phyloP scores from a whole-genome alignment of 257 asterid genomes.

The Gardenia jasminoides region DNA sequence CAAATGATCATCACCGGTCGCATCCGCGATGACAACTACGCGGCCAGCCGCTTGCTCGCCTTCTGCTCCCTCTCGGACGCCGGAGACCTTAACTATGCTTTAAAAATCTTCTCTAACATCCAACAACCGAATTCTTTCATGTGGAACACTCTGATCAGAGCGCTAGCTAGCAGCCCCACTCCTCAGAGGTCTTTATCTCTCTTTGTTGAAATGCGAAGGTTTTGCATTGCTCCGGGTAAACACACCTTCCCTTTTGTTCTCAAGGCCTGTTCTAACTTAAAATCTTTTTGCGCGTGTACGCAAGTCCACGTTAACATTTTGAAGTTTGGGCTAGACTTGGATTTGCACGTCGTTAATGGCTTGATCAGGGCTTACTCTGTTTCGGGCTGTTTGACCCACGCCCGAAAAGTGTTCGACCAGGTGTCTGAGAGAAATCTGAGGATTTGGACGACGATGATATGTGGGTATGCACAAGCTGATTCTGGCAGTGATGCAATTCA shows the following conservation, averaged over 20 bases:
- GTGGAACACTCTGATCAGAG: conserved; percentile 93
- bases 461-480: conserved; percentile 76
- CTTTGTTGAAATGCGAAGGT: conserved; percentile 54
- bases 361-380: conserved; percentile 63
- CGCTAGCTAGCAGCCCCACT: conserved; percentile 39
- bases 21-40: conserved; percentile 52
- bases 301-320: conserved; percentile 65
- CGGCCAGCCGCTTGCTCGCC: conserved; percentile 79
- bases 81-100: conserved; percentile 59
- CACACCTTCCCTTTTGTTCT: conserved; percentile 81
- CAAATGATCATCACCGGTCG: conserved; percentile 67
- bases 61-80: conserved; percentile 63
- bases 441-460: conserved; percentile 79
- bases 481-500: conserved; percentile 45
- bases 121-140: conserved; percentile 58
- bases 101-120: conserved; percentile 39
- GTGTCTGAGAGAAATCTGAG: conserved; percentile 39
- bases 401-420: conserved; percentile 74
- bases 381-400: conserved; percentile 33
- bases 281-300: conserved; percentile 22
- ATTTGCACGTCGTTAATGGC: conserved; percentile 65
- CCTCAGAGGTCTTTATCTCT: conserved; percentile 46
- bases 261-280: conserved; percentile 55
- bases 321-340: conserved; percentile 54
- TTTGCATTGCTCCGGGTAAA: conserved; percentile 52